Base-by-base conservation (phyloP, 345 rosid species). In the Eucalyptus tenuipes region DNA sequence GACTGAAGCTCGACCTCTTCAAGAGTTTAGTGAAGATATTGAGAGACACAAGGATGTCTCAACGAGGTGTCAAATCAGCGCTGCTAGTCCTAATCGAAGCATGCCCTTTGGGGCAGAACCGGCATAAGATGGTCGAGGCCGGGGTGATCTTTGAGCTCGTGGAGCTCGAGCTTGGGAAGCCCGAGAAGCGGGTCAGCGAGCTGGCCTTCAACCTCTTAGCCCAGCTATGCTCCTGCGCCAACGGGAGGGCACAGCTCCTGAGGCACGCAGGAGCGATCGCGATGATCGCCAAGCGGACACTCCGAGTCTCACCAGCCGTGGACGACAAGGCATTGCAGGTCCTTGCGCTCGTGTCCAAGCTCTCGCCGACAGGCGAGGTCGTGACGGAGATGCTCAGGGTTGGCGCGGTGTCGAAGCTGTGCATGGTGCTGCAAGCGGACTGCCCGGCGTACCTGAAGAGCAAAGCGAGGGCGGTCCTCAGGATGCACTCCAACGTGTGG, bases 401-500 rank as follows among this genome's bases (percentile, higher is more conserved):
- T 17, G 95, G 94, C 17, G 96, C 93, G 0, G 97, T 95, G 88
- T 85, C 96, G 49, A 95, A 95, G 92, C 91, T 94, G 40, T 95
- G 97, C 91, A 94, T 94, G 96, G 93, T 94, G 52, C 81, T 91
- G 53, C 96, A 94, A 86, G 96, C 95, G 37, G 93, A 94, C 80
- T 94, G 96, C 88, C 53, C 88, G 31, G 17, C 49, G 4, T 88
- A 89, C 47, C 84, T 95, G 90, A 94, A 95, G 86, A 89, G 89
- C 53, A 92, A 90, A 79, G 96, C 97, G n/a, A 90, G 91, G 50
- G 91, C 79, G 7, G 88, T 93, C 16, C 93, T 95, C 31, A 91
- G 93, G 92, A 84, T 87, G 91, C 96, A 94, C 47, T 90, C 92
- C 29, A 85, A 80, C 45, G 90, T 87, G 18, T 95, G 95, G 97